A percentile compares a stretch with the other conserved stretches of the same genome.
Evolutionary conservation across 192 early-diverging fungal genomes (phyloP).

Genomic region (Coemansia sp.): DNA sequence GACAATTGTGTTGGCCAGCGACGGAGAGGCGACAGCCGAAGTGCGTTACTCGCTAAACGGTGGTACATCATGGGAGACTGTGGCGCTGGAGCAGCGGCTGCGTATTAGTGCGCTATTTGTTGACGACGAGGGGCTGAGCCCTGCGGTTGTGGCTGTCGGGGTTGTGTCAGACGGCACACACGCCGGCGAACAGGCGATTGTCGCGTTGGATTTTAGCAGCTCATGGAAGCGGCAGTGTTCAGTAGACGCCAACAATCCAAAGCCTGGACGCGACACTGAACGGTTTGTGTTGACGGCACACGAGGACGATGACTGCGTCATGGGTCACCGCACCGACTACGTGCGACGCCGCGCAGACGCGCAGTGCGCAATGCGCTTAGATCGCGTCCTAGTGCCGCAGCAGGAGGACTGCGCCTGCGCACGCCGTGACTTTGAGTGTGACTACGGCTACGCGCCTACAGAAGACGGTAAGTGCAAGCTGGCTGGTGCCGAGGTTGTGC

Average conservation of each 20-base stretch:
- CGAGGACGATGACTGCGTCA: constrained; percentile 70
- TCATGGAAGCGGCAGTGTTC: constrained; percentile 67
- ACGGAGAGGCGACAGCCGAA: constrained; percentile 54
- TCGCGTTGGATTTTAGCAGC: constrained; percentile 72
- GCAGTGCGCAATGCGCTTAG: constrained; percentile 73
- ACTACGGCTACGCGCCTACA: constrained; percentile 72
- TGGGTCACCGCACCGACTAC: constrained; percentile 74
- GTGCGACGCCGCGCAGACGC: constrained; percentile 75
- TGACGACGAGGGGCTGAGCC: constrained; percentile 78
- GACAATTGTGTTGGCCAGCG: constrained; percentile 71
- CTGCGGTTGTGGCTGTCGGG: constrained; percentile 66
- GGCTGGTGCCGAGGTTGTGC: constrained; percentile 57
- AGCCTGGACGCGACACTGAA: constrained; percentile 34
- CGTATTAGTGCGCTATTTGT: constrained; percentile 68
- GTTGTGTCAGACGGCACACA: constrained; percentile 23
- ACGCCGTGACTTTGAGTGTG: constrained; percentile 89
- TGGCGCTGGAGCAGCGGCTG: constrained; percentile 52
- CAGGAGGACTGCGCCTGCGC: constrained; percentile 73
- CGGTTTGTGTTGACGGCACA: constrained; percentile 30
- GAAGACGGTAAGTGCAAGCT: constrained; percentile 60
- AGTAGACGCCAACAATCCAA: constrained; percentile 58
- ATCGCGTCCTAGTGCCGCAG: constrained; percentile 59
- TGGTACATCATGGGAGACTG: constrained; percentile 69
- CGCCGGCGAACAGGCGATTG: constrained; percentile 40
- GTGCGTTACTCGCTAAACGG: constrained; percentile 76